Conservation (phyloP, 2,329 filamentous ascomycete species). For the Colletotrichum sp. region DNA sequence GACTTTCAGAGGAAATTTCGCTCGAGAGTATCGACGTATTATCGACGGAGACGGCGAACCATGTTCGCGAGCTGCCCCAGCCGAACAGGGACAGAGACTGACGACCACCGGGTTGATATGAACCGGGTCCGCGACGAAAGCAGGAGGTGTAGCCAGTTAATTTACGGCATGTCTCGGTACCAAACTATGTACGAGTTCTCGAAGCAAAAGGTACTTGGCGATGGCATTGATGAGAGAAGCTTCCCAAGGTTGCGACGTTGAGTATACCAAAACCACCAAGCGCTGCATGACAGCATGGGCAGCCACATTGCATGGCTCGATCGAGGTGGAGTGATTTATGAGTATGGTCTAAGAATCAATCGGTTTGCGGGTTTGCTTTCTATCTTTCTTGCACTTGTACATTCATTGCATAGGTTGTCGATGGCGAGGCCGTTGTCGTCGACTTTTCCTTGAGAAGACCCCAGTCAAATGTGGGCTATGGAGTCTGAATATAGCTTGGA, state of each 20-base stretch:
- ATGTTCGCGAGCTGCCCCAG: background rate
- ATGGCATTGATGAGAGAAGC: background rate
- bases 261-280: background rate
- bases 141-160: background rate
- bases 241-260: background rate
- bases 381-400: background rate
- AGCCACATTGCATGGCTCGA: background rate
- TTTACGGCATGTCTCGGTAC: fast-evolving
- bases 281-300: background rate
- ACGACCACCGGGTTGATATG: background rate
- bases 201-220: background rate
- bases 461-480: background rate
- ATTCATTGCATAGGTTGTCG: background rate
- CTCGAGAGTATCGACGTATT: background rate
- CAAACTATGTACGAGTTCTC: background rate
- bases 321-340: background rate
- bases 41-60: background rate
- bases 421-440: background rate
- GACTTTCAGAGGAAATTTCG: background rate
- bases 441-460: background rate
- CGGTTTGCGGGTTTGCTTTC: background rate
- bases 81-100: background rate
- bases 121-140: background rate
- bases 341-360: background rate
- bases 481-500: background rate